Percentiles rank a stretch among this genome's conserved stretches.
Conservation (phyloP, 164 flowering plant species). For the Protea cynaroides region DNA sequence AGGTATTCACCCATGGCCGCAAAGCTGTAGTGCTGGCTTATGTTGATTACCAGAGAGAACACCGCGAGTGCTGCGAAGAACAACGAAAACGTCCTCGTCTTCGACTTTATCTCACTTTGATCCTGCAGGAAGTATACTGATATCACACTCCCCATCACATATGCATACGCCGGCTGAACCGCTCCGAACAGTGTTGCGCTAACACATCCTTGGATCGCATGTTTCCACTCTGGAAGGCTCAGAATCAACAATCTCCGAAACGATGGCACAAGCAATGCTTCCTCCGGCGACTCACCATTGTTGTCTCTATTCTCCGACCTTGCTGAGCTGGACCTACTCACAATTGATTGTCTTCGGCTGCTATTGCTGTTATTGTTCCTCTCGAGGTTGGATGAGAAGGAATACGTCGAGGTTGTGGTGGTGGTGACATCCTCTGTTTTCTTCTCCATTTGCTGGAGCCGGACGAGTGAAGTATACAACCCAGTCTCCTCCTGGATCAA, state of each 20-base stretch:
- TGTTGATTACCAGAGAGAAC: slow-evolving; percentile 45
- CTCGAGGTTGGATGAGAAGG: slow-evolving; percentile 4
- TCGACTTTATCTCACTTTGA: slow-evolving; percentile 47
- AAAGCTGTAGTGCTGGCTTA: slow-evolving; percentile 68
- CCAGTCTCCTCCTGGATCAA: slow-evolving; percentile 38
- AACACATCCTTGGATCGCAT: slow-evolving; percentile 48
- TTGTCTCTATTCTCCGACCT: slow-evolving; percentile 21
- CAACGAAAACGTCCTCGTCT: slow-evolving; percentile 39
- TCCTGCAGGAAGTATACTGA: slow-evolving; percentile 54
- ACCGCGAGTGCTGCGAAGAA: slow-evolving; percentile 45
- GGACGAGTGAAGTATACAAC: slow-evolving; percentile 49
- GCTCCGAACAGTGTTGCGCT: slow-evolving; percentile 41
- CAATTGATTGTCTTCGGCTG: slow-evolving; percentile 26
- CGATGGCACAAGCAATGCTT: slow-evolving; percentile 38
- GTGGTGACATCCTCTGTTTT: neutral
- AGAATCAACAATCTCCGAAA: slow-evolving; percentile 53
- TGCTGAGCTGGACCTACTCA: slow-evolving; percentile 52
- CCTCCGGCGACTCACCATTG: neutral
- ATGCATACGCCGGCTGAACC: slow-evolving; percentile 39
- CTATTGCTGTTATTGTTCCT: neutral
- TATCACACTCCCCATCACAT: slow-evolving; percentile 63
- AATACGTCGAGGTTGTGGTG: neutral
- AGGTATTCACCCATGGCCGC: slow-evolving; percentile 82
- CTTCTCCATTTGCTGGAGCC: slow-evolving; percentile 39
- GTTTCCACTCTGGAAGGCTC: slow-evolving; percentile 75